A percentile compares a stretch with the other conserved stretches of the same genome.
Conservation (phyloP, 495 filamentous ascomycete species). For the Beverwykella pulmonaria region DNA sequence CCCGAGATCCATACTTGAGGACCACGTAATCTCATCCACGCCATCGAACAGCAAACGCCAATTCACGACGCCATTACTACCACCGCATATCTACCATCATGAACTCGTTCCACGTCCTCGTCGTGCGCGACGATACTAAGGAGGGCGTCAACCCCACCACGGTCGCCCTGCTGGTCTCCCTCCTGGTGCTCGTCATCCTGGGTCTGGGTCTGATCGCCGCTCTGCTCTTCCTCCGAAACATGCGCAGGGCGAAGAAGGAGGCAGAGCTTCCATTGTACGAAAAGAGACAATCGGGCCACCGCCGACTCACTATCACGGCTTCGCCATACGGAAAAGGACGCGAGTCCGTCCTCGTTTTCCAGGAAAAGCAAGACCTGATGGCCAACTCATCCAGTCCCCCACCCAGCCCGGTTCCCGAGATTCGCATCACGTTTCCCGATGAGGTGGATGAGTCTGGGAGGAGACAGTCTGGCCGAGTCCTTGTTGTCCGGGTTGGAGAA, state of each 20-base stretch:
- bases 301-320: slow-evolving; percentile 67
- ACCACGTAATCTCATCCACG: slow-evolving; percentile 6
- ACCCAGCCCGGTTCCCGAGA: slow-evolving; percentile 83
- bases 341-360: slow-evolving; percentile 72
- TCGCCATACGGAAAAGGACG: slow-evolving; percentile 54
- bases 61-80: slow-evolving; percentile 13
- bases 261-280: slow-evolving; percentile 62
- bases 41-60: not conserved
- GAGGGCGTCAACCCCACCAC: slow-evolving; percentile 54
- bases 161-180: slow-evolving; percentile 74
- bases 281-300: slow-evolving; percentile 59
- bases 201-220: slow-evolving; percentile 64
- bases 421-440: slow-evolving; percentile 97
- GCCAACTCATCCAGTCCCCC: slow-evolving; percentile 74
- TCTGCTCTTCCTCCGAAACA: slow-evolving; percentile 72
- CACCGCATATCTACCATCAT: slow-evolving; percentile 20
- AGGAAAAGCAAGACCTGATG: slow-evolving; percentile 72
- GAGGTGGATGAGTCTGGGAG: slow-evolving; percentile 83
- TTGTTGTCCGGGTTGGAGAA: slow-evolving; percentile 92
- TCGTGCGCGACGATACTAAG: slow-evolving; percentile 49
- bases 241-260: slow-evolving; percentile 54
- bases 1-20: slow-evolving; percentile 9
- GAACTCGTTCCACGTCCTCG: slow-evolving; percentile 41
- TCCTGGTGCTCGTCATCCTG: slow-evolving; percentile 74
- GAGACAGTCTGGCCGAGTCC: slow-evolving; percentile 79